Evolutionary conservation across 2,329 filamentous ascomycete species (phyloP).

Genomic region (Monilinia vaccinii-corymbosi): DNA sequence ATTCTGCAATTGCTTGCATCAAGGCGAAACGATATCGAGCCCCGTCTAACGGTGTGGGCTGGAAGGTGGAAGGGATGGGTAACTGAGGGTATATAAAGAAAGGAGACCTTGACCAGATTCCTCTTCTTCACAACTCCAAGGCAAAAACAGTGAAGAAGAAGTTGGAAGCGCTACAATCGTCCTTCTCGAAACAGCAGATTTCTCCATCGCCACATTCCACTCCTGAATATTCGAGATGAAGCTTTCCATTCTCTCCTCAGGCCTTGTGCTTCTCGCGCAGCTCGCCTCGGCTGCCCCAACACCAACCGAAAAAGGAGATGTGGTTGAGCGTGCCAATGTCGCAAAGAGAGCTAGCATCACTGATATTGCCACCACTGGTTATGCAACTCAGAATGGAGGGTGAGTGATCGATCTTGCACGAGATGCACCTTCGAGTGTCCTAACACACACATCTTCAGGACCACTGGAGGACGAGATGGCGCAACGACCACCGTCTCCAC

Average conservation of each 20-base stretch:
- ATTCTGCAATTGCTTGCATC: background rate
- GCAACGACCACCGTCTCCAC: constrained; percentile 37
- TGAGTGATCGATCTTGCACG: background rate
- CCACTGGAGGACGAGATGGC: constrained; percentile 39
- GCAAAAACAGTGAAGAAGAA: background rate
- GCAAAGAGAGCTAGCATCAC: constrained; percentile 37
- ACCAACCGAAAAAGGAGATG: constrained; percentile 32
- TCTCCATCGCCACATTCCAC: background rate
- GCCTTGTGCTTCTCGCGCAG: constrained; percentile 34
- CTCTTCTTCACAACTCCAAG: background rate
- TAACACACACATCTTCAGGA: constrained; percentile 24
- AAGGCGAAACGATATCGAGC: background rate
- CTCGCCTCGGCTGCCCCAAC: constrained; percentile 38
- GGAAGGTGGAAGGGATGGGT: background rate
- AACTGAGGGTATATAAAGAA: background rate
- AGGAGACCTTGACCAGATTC: background rate
- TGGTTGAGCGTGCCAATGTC: constrained; percentile 12
- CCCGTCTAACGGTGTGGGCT: background rate
- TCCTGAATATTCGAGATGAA: constrained; percentile 35
- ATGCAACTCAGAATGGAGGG: constrained; percentile 36
- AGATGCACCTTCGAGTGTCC: background rate
- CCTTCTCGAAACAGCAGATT: background rate
- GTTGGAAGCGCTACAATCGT: background rate
- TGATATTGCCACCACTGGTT: constrained; percentile 32
- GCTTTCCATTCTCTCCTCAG: constrained; percentile 38